Conservation (phyloP, 495 filamentous ascomycete genomes). For the Aspergillus incahuasiensis region DNA sequence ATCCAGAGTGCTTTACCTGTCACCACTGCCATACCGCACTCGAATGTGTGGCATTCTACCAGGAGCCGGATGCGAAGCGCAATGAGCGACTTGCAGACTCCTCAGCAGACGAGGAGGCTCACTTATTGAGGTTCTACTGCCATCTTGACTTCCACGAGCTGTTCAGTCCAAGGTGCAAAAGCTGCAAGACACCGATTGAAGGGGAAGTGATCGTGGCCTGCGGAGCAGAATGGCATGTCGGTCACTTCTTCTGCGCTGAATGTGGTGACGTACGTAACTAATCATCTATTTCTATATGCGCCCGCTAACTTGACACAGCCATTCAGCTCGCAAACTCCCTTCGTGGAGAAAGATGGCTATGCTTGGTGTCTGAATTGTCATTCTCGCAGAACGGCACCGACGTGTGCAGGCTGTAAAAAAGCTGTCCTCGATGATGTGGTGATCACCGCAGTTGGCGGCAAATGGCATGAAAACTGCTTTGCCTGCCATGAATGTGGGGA, state of each 20-base stretch:
- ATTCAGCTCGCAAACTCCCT: conserved; percentile 74
- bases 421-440: conserved; percentile 85
- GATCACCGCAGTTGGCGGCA: conserved; percentile 76
- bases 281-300: neutral
- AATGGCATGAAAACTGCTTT: conserved; percentile 95
- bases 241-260: conserved; percentile 99
- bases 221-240: conserved; percentile 92
- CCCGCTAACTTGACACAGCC: conserved; percentile 40
- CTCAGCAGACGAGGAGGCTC: conserved; percentile 53
- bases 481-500: conserved; percentile 67
- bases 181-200: conserved; percentile 97
- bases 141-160: conserved; percentile 97
- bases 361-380: conserved; percentile 96
- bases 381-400: conserved; percentile 80
- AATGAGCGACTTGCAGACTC: conserved; percentile 59
- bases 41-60: conserved; percentile 93
- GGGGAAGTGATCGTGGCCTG: conserved; percentile 91
- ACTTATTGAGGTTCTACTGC: conserved; percentile 81
- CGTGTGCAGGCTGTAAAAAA: conserved; percentile 78
- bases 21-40: conserved; percentile 81
- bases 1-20: conserved; percentile 90
- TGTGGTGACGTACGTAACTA: conserved; percentile 70
- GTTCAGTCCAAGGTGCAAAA: conserved; percentile 89
- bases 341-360: conserved; percentile 98
- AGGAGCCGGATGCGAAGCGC: conserved; percentile 72